Evolutionary conservation across 768 basidiomycete species (phyloP).

Genomic region (Suillus decipiens): DNA sequence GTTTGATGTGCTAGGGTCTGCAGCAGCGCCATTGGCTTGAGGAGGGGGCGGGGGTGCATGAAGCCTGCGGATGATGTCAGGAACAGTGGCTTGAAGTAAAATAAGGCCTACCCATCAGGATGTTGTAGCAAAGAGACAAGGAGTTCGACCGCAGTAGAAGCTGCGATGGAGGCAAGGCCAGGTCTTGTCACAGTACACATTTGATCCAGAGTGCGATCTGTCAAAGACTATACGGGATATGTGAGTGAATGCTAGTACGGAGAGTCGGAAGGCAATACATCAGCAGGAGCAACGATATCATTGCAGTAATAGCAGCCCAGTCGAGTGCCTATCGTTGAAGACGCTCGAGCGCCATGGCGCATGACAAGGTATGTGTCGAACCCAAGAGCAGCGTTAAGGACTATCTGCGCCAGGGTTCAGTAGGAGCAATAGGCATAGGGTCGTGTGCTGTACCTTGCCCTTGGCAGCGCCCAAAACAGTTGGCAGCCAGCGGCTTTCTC

Average conservation of each 20-base stretch:
- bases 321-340: slow-evolving; percentile 34
- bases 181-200: slow-evolving; percentile 99
- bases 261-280: slow-evolving; percentile 54
- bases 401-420: slow-evolving; percentile 52
- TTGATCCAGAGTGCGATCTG: slow-evolving; percentile 93
- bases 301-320: slow-evolving; percentile 99
- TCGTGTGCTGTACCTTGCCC: slow-evolving; percentile 60
- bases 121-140: slow-evolving; percentile 89
- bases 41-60: slow-evolving; percentile 74
- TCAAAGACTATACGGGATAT: slow-evolving; percentile 50
- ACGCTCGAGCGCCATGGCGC: slow-evolving; percentile 80
- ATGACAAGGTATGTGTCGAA: slow-evolving; percentile 97
- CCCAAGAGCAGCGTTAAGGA: slow-evolving; percentile 92
- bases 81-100: not conserved
- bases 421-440: not conserved
- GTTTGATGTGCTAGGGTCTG: slow-evolving; percentile 32
- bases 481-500: slow-evolving; percentile 96
- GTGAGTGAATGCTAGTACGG: not conserved
- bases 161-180: slow-evolving; percentile 90
- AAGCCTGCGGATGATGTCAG: slow-evolving; percentile 38
- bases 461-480: slow-evolving; percentile 84
- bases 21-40: slow-evolving; percentile 28
- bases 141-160: slow-evolving; percentile 90
- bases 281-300: slow-evolving; percentile 94
- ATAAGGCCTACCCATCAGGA: slow-evolving; percentile 67